Evolutionary conservation across 2,329 filamentous ascomycete genomes (phyloP).

Genomic region (Pseudonectria foliicola): DNA sequence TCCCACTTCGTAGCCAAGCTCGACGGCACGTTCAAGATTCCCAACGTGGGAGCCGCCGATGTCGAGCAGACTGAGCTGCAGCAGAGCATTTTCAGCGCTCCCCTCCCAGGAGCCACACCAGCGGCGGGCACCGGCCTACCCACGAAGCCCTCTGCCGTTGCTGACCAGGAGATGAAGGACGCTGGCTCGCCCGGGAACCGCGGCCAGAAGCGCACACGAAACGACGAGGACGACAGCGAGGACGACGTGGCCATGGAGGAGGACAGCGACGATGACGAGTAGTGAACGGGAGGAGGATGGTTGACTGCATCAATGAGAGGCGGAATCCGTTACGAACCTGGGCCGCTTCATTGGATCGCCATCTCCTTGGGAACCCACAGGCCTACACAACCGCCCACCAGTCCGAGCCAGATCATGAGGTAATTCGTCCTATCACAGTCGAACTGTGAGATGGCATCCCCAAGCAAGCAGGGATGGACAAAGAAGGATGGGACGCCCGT

Average conservation of each 20-base stretch:
- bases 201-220: conserved; percentile 64
- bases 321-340: conserved; percentile 4
- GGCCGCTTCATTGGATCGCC: conserved; percentile 33
- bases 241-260: conserved; percentile 63
- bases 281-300: conserved; percentile 19
- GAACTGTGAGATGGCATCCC: conserved; percentile 67
- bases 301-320: conserved; percentile 12
- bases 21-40: conserved; percentile 78
- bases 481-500: conserved; percentile 77
- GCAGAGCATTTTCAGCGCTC: conserved; percentile 72
- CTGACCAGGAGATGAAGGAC: conserved; percentile 43
- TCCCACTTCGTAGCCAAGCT: conserved; percentile 85
- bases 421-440: conserved; percentile 60
- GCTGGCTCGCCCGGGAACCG: conserved; percentile 47
- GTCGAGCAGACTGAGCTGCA: conserved; percentile 66
- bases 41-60: conserved; percentile 44
- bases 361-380: conserved; percentile 69
- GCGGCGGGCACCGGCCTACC: conserved; percentile 33
- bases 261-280: conserved; percentile 69
- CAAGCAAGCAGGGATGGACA: conserved; percentile 85
- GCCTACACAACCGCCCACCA: conserved; percentile 74
- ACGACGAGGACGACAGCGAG: conserved; percentile 59
- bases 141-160: conserved; percentile 41
- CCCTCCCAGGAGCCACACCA: conserved; percentile 44
- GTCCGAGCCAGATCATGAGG: conserved; percentile 81